Evolutionary conservation across 2,329 filamentous ascomycete genomes (phyloP), one percentile per base, ranked within the genome.

Genomic region (Onygenales sp.): DNA sequence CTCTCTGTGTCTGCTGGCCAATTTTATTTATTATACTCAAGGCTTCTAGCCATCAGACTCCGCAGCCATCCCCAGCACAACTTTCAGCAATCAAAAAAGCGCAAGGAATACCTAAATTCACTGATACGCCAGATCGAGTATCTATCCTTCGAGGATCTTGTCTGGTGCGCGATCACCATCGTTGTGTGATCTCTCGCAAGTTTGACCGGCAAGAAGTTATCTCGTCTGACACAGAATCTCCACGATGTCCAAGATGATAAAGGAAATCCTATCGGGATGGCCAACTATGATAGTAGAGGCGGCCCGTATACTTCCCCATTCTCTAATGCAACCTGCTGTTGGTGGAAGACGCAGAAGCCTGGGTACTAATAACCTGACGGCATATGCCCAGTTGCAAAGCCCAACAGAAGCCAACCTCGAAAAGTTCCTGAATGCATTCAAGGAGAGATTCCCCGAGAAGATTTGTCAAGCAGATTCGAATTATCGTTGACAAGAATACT

Each of bases 281-380:
- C 45, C 32, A 35, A 55, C 54, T 51, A 36, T 41, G 45, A 9
- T 45, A 48, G 46, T 60, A 38, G 55, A 59, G 50, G 57, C 60
- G 45, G 57, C 58, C 43, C 54, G 56, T 55, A 60, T 60, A 35
- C 51, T 60, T 21, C 56, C 55, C n/a, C 58, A 61, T 58, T 57
- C 59, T 17, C 53, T 60, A 36, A 60, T 57, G 52, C 53, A 17
- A 17, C 17, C 17, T 17, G 17, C 17, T 17, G 17, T 17, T 17
- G 17, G 17, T 17, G 17, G 17, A 17, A 17, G 17, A 17, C 17
- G 17, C 17, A 17, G 17, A 17, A 17, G 17, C 17, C 17, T 17
- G 17, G 17, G 17, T 17, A 17, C 17, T 17, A 17, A 17, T 17
- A 17, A 17, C 17, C 17, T 17, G 17, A 17, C 17, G 17, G 17